Percentiles rank a stretch among this genome's conserved stretches.
These are phyloP conservation scores for Backusella mclennaniae DNA, from an alignment of 192 early-diverging fungal species.

Conservation along the genomic window DNA sequence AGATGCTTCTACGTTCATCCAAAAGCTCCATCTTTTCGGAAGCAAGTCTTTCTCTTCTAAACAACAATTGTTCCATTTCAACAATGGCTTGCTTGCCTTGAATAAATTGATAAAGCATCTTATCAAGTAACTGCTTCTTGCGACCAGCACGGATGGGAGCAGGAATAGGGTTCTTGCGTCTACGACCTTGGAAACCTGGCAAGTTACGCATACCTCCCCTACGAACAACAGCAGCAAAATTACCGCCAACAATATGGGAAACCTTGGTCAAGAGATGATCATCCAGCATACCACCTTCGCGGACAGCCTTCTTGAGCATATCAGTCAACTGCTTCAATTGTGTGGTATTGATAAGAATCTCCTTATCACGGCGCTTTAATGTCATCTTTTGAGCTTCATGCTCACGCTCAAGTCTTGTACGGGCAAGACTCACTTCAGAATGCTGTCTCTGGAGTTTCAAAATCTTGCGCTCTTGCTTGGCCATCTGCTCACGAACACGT, in stretches of 20 bases:
- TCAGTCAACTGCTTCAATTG: slow-evolving; percentile 49
- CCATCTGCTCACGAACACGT: slow-evolving; percentile 59
- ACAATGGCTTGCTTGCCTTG: slow-evolving; percentile 51
- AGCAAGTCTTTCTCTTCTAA: slow-evolving; percentile 46
- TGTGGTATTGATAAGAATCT: slow-evolving; percentile 42
- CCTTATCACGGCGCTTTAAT: slow-evolving; percentile 59
- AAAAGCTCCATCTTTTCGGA: slow-evolving; percentile 53
- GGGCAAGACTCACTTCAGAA: slow-evolving; percentile 44
- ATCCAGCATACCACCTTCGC: slow-evolving; percentile 37
- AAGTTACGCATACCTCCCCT: slow-evolving; percentile 16
- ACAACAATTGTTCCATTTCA: slow-evolving; percentile 49
- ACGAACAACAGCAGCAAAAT: slow-evolving; percentile 35
- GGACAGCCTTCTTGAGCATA: slow-evolving; percentile 52
- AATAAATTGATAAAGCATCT: slow-evolving; percentile 55
- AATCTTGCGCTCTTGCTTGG: slow-evolving; percentile 57
- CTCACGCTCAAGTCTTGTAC: slow-evolving; percentile 54
- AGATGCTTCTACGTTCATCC: slow-evolving; percentile 50
- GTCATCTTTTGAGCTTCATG: slow-evolving; percentile 55
- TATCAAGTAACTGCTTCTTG: slow-evolving; percentile 56
- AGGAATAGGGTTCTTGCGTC: slow-evolving; percentile 27
- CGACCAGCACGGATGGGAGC: slow-evolving; percentile 38
- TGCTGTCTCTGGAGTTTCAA: slow-evolving; percentile 59
- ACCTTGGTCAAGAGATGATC: slow-evolving; percentile 31
- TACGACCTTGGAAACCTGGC: slow-evolving; percentile 9
- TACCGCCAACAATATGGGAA: slow-evolving; percentile 33